phyloP scores from a whole-genome alignment of 345 rosid species.

The Aegle marmelos region DNA sequence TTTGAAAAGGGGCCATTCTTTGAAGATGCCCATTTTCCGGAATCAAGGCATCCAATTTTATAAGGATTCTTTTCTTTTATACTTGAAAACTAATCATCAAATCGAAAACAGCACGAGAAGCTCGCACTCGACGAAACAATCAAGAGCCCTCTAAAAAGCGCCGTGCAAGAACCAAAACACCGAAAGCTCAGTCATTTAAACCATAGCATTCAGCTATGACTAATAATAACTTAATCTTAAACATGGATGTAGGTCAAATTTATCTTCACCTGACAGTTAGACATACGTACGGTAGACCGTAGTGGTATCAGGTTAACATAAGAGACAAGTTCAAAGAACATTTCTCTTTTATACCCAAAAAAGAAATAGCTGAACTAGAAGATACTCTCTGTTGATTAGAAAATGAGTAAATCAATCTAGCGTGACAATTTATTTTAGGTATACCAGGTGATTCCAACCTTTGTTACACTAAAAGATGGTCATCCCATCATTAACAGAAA shows the following conservation, averaged over 20 bases:
- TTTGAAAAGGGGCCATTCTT: constrained; percentile 58
- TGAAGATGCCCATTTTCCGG: constrained; percentile 79
- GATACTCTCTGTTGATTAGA: neutral
- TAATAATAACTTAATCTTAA: neutral
- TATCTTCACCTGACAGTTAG: neutral
- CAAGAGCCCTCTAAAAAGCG: neutral
- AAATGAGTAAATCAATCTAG: neutral
- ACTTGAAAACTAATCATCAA: neutral
- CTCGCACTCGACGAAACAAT: neutral
- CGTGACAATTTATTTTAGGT: neutral
- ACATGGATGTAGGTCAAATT: neutral
- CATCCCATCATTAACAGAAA: neutral
- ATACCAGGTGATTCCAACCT: neutral
- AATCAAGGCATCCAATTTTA: constrained; percentile 21
- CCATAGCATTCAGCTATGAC: neutral
- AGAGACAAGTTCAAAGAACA: neutral
- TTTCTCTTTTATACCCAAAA: neutral
- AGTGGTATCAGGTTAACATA: neutral
- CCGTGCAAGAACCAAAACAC: neutral
- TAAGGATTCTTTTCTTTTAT: neutral
- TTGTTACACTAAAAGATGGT: neutral
- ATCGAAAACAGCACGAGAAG: neutral
- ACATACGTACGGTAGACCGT: neutral
- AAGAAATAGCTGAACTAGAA: neutral
- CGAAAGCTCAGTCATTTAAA: neutral